phyloP scores from a whole-genome alignment of 2,329 filamentous ascomycete genomes.

The Aspergillus sp. region DNA sequence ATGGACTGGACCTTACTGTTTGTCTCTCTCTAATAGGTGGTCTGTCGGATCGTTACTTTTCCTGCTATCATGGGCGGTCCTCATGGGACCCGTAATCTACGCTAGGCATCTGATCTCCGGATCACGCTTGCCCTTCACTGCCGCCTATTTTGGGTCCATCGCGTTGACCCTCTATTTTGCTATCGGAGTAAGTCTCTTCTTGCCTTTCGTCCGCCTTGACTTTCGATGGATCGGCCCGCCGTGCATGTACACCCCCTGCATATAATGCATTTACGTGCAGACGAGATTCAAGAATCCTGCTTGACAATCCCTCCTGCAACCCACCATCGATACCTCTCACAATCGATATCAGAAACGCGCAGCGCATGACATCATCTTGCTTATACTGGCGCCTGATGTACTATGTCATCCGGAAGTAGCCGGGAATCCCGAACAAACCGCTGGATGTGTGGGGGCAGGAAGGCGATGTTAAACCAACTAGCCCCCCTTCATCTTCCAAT shows the following conservation, averaged over 20 bases:
- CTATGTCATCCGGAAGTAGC: conserved; percentile 7
- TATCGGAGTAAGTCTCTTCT: conserved; percentile 70
- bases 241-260: conserved; percentile 4
- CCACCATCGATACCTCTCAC: background rate
- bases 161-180: conserved; percentile 87
- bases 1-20: conserved; percentile 24
- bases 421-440: background rate
- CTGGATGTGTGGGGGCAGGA: background rate
- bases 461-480: background rate
- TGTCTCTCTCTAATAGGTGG: conserved; percentile 65
- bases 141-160: conserved; percentile 93
- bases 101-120: conserved; percentile 79
- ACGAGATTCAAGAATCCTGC: conserved; percentile 4
- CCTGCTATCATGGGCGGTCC: conserved; percentile 84
- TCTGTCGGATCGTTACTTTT: conserved; percentile 89
- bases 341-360: background rate
- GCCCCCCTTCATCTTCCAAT: background rate
- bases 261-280: conserved; percentile 3
- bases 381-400: conserved; percentile 1
- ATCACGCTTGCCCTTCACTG: conserved; percentile 85
- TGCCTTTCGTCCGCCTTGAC: conserved; percentile 11
- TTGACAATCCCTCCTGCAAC: background rate
- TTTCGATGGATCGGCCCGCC: conserved; percentile 1
- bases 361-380: conserved; percentile 13
- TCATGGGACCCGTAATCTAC: conserved; percentile 89